Evolutionary conservation across 2,329 filamentous ascomycete genomes (phyloP).

Genomic region (Xylariales sp.): DNA sequence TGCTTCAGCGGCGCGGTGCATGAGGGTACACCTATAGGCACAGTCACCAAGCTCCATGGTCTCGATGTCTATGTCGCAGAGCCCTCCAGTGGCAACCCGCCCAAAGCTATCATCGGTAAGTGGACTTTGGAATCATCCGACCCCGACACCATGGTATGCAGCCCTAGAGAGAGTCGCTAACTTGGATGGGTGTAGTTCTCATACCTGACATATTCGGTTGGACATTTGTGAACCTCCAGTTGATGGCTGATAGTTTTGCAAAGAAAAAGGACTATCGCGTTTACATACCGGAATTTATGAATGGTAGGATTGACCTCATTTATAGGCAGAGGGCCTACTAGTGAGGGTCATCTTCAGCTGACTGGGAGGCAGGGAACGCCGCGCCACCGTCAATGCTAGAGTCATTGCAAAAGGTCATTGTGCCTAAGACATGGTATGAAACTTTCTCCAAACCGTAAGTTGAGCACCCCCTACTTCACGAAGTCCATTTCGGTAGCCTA

Average conservation of each 20-base stretch:
- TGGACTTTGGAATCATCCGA: neutral
- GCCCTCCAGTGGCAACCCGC: slow-evolving; percentile 49
- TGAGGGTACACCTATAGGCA: slow-evolving; percentile 58
- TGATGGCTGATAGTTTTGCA: slow-evolving; percentile 67
- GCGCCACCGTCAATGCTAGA: slow-evolving; percentile 50
- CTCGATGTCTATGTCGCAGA: slow-evolving; percentile 61
- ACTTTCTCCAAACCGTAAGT: slow-evolving; percentile 49
- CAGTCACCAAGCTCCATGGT: slow-evolving; percentile 59
- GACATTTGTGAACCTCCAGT: slow-evolving; percentile 63
- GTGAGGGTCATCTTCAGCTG: slow-evolving; percentile 4
- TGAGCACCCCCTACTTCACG: too few relatives aligned
- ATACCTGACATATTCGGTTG: slow-evolving; percentile 68
- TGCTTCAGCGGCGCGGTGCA: slow-evolving; percentile 63
- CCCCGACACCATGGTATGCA: neutral
- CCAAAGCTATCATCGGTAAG: slow-evolving; percentile 58
- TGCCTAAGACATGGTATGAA: slow-evolving; percentile 38
- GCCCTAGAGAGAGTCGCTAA: neutral
- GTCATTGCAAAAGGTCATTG: slow-evolving; percentile 44
- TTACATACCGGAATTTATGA: slow-evolving; percentile 68
- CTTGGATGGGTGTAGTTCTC: slow-evolving; percentile 53
- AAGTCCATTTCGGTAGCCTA: neutral
- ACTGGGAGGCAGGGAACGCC: slow-evolving; percentile 30
- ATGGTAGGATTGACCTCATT: slow-evolving; percentile 45
- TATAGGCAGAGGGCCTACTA: neutral
- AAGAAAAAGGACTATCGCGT: slow-evolving; percentile 61